These are phyloP conservation scores for Auxenochlorella protothecoides DNA, from an alignment of 139 green algal species.

Conservation along the genomic window DNA sequence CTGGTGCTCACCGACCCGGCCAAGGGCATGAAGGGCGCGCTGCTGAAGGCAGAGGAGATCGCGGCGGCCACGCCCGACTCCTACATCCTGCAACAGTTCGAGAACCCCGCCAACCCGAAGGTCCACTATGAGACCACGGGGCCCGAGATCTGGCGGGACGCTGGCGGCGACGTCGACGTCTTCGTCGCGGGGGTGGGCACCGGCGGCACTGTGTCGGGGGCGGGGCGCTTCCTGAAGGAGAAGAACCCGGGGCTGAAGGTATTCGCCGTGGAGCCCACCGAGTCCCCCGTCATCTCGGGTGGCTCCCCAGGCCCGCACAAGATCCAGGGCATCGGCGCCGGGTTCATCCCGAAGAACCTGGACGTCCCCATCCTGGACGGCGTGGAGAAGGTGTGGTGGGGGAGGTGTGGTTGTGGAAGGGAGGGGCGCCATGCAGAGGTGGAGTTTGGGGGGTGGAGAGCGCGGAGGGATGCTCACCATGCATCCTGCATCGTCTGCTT, in stretches of 20 bases:
- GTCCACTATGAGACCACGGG: conserved; percentile 66
- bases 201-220: conserved; percentile 80
- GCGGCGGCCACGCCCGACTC: conserved; percentile 27
- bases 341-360: conserved; percentile 76
- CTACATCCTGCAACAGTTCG: conserved; percentile 44
- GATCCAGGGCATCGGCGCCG: conserved; percentile 80
- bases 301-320: conserved; percentile 75
- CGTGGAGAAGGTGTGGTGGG: conserved; percentile 51
- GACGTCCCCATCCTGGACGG: conserved; percentile 74
- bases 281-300: conserved; percentile 59
- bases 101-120: conserved; percentile 45
- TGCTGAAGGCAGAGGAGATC: conserved; percentile 50
- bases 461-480: not conserved
- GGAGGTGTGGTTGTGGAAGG: not conserved
- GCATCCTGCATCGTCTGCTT: not conserved
- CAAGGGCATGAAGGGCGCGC: conserved; percentile 68
- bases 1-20: conserved; percentile 78
- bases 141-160: conserved; percentile 78
- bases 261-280: conserved; percentile 70
- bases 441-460: not conserved
- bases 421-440: not conserved
- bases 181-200: conserved; percentile 82
- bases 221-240: conserved; percentile 65
- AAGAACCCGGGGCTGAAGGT: conserved; percentile 50
- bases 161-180: conserved; percentile 76